A percentile compares a stretch with the other conserved stretches of the same genome.
These are phyloP conservation scores for Medicago arabica DNA, from an alignment of 306 rosid species.

Conservation along the genomic window DNA sequence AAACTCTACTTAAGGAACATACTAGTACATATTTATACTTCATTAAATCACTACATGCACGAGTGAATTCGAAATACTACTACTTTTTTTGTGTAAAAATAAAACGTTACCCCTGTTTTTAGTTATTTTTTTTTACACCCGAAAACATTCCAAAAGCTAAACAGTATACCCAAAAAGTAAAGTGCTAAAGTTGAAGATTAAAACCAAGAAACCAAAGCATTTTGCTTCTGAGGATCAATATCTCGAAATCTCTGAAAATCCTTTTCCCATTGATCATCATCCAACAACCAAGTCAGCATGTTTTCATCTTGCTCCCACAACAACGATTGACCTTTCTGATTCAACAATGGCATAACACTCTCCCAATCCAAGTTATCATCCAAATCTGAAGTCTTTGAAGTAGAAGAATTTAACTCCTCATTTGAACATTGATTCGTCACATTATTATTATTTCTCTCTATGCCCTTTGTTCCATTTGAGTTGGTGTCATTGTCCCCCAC, in stretches of 20 bases:
- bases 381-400: not conserved
- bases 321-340: not conserved
- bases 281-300: slow-evolving; percentile 50
- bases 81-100: not conserved
- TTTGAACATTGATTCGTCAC: slow-evolving; percentile 5
- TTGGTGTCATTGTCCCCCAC: not conserved
- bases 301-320: slow-evolving; percentile 32
- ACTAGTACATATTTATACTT: no score
- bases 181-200: not conserved
- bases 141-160: not conserved
- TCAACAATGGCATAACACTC: slow-evolving; percentile 19
- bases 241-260: slow-evolving; percentile 30
- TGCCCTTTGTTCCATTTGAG: not conserved
- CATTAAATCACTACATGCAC: not conserved
- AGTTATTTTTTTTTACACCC: not conserved
- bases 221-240: not conserved
- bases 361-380: slow-evolving; percentile 57
- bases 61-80: not conserved
- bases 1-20: no score
- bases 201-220: slow-evolving; percentile 21
- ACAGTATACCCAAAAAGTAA: not conserved
- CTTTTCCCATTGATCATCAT: slow-evolving; percentile 46
- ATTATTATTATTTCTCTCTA: slow-evolving; percentile 1
- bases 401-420: slow-evolving; percentile 39
- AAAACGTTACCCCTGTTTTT: not conserved